Evolutionary conservation across 805 yeast genomes (phyloP), one percentile per base, ranked within the genome.

Genomic region (Starmerella scarabaei): DNA sequence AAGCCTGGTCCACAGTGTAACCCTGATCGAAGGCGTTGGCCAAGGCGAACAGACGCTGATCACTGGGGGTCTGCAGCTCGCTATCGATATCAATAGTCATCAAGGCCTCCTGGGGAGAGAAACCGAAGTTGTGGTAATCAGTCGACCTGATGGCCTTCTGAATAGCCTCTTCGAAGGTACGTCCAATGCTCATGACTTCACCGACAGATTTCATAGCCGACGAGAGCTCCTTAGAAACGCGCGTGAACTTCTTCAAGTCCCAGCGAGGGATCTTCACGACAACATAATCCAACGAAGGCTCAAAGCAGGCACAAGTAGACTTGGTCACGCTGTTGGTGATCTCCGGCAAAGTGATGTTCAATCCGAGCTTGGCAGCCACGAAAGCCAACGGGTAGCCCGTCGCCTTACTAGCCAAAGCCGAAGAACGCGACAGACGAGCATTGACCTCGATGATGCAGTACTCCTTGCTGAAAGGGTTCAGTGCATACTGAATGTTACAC

Each of bases 191-290:
- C 98, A 88, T 88, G 44, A 88, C 98, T 65, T 88, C 98, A 62
- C 98, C 98, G 41, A 88, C 98, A 44, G 96, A 86, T 64, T 88
- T 88, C 98, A 88, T 88, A 33, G 96, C 77, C 8, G 94, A 82
- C 35, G 95, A 94, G 58, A 88, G 73, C 59, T 77, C 70, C 38
- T 82, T 77, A 17, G 93, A 80, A 48, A 88, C 98, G 57, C 84
- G 93, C 61, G 81, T 93, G 69, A 88, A 91, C 71, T 88, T 88
- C 52, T 91, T 64, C 62, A 88, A 69, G 69, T 88, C 98, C 98
- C 98, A 88, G 66, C 96, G 77, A 53, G 98, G 98, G 58, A 88
- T 85, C 72, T 88, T 88, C 53, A 93, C 84, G 43, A 88, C 98
- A 68, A 86, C 77, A 65, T 88, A 88, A 66, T 88, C 98, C 54